Percentiles rank a stretch among this genome's conserved stretches.
Evolutionary conservation across 2,329 filamentous ascomycete genomes (phyloP).

Genomic region (Leptographium wingfieldii): DNA sequence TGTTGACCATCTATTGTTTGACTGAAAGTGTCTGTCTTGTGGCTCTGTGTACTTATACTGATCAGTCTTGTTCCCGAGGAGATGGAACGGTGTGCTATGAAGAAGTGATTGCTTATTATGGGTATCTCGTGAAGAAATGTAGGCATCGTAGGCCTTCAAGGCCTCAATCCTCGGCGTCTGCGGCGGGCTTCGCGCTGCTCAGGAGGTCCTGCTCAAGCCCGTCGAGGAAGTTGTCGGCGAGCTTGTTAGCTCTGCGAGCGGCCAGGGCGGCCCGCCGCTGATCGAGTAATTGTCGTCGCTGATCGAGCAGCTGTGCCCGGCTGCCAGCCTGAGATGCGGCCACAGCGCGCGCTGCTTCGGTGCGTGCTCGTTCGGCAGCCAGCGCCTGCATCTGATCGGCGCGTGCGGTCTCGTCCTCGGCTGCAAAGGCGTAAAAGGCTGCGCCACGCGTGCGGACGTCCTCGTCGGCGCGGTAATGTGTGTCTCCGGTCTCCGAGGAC

Average conservation of each 20-base stretch:
- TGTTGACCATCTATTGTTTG: background rate
- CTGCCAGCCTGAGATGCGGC: slow-evolving; percentile 44
- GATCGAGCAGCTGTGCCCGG: slow-evolving; percentile 51
- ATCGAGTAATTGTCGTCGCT: slow-evolving; percentile 9
- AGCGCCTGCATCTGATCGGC: slow-evolving; percentile 63
- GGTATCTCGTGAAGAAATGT: too few relatives aligned
- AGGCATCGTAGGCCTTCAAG: too few relatives aligned
- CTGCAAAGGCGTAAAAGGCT: slow-evolving; percentile 83
- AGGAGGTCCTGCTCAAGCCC: slow-evolving; percentile 19
- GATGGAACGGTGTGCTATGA: background rate
- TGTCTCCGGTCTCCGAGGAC: slow-evolving; percentile 20
- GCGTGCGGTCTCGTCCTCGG: slow-evolving; percentile 58
- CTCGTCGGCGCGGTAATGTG: slow-evolving; percentile 73
- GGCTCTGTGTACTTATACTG: background rate
- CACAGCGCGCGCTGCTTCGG: slow-evolving; percentile 47
- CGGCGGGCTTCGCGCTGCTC: too few relatives aligned
- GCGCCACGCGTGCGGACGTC: slow-evolving; percentile 83
- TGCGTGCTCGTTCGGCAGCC: slow-evolving; percentile 52
- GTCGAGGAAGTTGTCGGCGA: slow-evolving; percentile 23
- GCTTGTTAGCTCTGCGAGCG: slow-evolving; percentile 23
- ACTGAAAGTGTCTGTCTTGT: background rate
- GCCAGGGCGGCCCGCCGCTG: slow-evolving; percentile 13
- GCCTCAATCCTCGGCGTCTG: too few relatives aligned
- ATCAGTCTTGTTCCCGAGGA: background rate
- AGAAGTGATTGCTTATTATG: too few relatives aligned